These are phyloP conservation scores for Galerina sulciceps DNA, from an alignment of 768 basidiomycete genomes.

Conservation along the genomic window DNA sequence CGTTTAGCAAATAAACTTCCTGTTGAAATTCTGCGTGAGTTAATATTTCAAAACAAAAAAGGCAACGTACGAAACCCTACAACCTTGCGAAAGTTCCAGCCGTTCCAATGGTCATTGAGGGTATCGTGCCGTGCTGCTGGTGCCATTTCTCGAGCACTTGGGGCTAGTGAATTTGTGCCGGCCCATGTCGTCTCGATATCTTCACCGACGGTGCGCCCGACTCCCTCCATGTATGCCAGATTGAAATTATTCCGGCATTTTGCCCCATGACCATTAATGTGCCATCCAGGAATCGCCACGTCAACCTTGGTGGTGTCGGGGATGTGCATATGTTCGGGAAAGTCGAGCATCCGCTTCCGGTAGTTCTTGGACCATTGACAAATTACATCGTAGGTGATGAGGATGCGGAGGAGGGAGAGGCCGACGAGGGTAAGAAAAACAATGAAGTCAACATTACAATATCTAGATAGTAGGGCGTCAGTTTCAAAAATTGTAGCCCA, in stretches of 20 bases:
- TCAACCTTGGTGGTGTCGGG: not conserved
- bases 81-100: slow-evolving; percentile 38
- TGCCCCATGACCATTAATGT: slow-evolving; percentile 35
- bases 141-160: slow-evolving; percentile 40
- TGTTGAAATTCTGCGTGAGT: too few species aligned
- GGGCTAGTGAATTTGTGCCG: slow-evolving; percentile 29
- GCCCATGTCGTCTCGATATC: slow-evolving; percentile 42
- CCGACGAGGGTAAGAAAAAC: slow-evolving; percentile 6
- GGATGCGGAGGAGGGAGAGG: not conserved
- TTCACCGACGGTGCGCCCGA: slow-evolving; percentile 33
- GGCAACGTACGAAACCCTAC: slow-evolving; percentile 14
- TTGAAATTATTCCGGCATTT: slow-evolving; percentile 33
- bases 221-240: slow-evolving; percentile 30
- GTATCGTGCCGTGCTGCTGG: slow-evolving; percentile 34
- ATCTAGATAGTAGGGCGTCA: slow-evolving; percentile 1
- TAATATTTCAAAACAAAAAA: too few species aligned
- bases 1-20: too few species aligned
- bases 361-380: slow-evolving; percentile 16
- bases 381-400: slow-evolving; percentile 19
- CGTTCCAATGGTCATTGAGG: slow-evolving; percentile 39
- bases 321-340: slow-evolving; percentile 13
- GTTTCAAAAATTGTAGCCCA: not conserved
- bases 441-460: slow-evolving; percentile 19
- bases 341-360: not conserved
- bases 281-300: slow-evolving; percentile 38